Conservation (phyloP, 768 basidiomycete species). For the Nevesoporus exiguus region DNA sequence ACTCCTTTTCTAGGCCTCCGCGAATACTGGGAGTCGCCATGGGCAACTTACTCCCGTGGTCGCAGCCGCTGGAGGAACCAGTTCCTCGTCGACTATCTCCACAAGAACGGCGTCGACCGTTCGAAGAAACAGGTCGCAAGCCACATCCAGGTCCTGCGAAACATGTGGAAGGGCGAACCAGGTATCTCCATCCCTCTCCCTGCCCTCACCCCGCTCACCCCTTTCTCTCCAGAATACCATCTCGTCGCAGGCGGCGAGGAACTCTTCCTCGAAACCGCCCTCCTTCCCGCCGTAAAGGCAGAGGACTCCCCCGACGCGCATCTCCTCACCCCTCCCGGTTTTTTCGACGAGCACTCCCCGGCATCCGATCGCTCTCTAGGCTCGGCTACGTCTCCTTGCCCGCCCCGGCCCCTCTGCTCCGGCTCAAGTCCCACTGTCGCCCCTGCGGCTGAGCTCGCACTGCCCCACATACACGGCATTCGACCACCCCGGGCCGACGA, state of each 20-base stretch:
- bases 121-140: conserved; percentile 89
- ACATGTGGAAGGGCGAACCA: conserved; percentile 86
- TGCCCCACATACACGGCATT: conserved; percentile 19
- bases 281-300: conserved; percentile 52
- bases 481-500: conserved; percentile 27
- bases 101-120: conserved; percentile 63
- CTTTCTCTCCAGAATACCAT: conserved; percentile 53
- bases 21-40: conserved; percentile 77
- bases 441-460: conserved; percentile 25
- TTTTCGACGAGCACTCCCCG: conserved; percentile 32
- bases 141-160: conserved; percentile 79
- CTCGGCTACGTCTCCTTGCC: conserved; percentile 27
- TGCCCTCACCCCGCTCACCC: conserved; percentile 3
- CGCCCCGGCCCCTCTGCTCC: conserved; percentile 26
- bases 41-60: conserved; percentile 76
- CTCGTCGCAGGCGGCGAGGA: conserved; percentile 82
- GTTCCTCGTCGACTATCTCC: conserved; percentile 78
- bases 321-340: conserved; percentile 38
- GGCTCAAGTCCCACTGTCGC: conserved; percentile 22
- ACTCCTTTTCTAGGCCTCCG: conserved; percentile 50
- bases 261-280: conserved; percentile 47
- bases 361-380: conserved; percentile 30
- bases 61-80: conserved; percentile 82
- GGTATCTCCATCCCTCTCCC: conserved; percentile 38
- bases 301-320: conserved; percentile 49